Conservation (phyloP, 129 eudicot species). For the Lonicera japonica region DNA sequence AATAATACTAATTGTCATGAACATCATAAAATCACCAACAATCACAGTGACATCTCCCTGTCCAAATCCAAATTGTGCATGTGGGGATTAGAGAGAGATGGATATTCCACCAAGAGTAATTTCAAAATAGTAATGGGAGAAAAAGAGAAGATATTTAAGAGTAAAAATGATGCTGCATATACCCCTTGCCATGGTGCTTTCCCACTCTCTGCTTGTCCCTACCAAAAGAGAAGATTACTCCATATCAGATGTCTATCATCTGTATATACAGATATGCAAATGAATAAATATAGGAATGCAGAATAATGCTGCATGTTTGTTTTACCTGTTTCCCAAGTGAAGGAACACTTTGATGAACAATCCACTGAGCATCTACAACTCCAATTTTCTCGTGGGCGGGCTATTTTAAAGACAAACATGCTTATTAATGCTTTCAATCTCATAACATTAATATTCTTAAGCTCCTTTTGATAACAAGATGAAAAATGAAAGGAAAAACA, state of each 20-base stretch:
- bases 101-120: too few species aligned
- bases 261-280: too few species aligned
- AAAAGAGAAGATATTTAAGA: too few species aligned
- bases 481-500: too few species aligned
- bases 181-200: slow-evolving; percentile 78
- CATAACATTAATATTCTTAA: not conserved
- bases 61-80: too few species aligned
- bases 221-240: slow-evolving; percentile 1
- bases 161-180: too few species aligned
- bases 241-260: slow-evolving; percentile 1
- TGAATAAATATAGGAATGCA: not conserved
- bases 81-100: too few species aligned
- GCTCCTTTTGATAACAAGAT: too few species aligned
- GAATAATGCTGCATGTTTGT: not conserved
- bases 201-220: slow-evolving; percentile 49
- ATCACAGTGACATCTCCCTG: too few species aligned
- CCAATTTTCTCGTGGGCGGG: slow-evolving; percentile 90
- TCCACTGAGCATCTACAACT: slow-evolving; percentile 97
- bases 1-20: too few species aligned
- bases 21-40: too few species aligned
- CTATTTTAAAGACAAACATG: slow-evolving; percentile 24
- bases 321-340: slow-evolving; percentile 82
- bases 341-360: slow-evolving; percentile 77
- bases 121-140: too few species aligned
- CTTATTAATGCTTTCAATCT: slow-evolving; percentile 7